Evolutionary conservation across 352 stramenopile species (phyloP), one percentile per base, ranked within the genome.

Genomic region (Globisporangium okanoganense): DNA sequence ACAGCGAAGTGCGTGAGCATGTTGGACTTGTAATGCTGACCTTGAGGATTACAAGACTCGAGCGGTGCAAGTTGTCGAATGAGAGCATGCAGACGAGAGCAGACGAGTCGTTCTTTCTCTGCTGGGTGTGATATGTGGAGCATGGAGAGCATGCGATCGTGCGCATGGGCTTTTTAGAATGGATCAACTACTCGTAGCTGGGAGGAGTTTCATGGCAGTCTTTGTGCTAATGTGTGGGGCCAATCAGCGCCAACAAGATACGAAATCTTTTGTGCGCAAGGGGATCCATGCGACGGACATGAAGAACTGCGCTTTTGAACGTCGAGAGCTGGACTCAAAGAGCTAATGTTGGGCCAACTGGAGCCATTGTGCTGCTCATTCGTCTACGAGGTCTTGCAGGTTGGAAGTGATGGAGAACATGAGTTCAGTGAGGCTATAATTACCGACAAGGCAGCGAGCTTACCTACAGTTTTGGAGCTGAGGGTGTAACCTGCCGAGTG

Each of bases 1-100:
- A 50, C 47, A 7, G 24, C n/a, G 25, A 62, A 14, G 35, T n/a
- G 35, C 36, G 27, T 56, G 18, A 31, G 57, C 57, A 63, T 63
- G 10, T 24, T 54, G n/a, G 16, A 25, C 3, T 40, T n/a, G n/a
- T n/a, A n/a, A n/a, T n/a, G n/a, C n/a, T n/a, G n/a, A n/a, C n/a
- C n/a, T 9, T 48, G 41, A 48, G 22, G 14, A 10, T n/a, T 36
- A 10, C 13, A 24, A 22, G 45, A 35, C 12, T 29, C 18, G 45
- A 52, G 18, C 5, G 36, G 36, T 22, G 29, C 9, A 12, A 43
- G 24, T 56, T 56, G 31, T 29, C 10, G 31, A 56, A 56, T 56
- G 48, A 18, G 43, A 29, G n/a, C n/a, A n/a, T n/a, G n/a, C n/a
- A n/a, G n/a, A 43, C 7, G 12, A n/a, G 13, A 14, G 36, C 36